Evolutionary conservation across 176 grass and related monocot species (phyloP).

Genomic region (Secale cereale): DNA sequence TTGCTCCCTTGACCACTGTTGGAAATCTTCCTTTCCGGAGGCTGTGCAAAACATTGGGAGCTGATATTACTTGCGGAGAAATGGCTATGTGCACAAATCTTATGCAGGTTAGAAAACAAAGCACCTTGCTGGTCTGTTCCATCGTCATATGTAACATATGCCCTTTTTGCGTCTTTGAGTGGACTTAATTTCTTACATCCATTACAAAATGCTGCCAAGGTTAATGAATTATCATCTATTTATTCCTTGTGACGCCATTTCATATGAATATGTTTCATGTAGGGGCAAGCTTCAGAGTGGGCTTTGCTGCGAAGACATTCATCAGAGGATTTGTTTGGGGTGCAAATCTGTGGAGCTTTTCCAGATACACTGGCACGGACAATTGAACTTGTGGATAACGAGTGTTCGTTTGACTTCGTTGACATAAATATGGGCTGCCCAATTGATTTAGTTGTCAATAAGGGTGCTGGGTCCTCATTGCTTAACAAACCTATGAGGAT

Average conservation of each 20-base stretch:
- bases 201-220: slow-evolving; percentile 12
- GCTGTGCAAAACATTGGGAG: slow-evolving; percentile 85
- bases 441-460: slow-evolving; percentile 89
- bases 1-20: slow-evolving; percentile 87
- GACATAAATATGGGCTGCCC: slow-evolving; percentile 99
- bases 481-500: slow-evolving; percentile 79
- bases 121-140: slow-evolving; percentile 8
- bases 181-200: not conserved
- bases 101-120: slow-evolving; percentile 60
- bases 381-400: slow-evolving; percentile 79
- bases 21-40: slow-evolving; percentile 95
- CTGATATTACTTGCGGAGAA: slow-evolving; percentile 96
- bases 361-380: slow-evolving; percentile 77
- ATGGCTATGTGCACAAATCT: slow-evolving; percentile 99
- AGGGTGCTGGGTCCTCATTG: slow-evolving; percentile 84
- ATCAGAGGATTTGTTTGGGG: slow-evolving; percentile 89
- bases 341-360: slow-evolving; percentile 90
- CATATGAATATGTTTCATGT: slow-evolving; percentile 34
- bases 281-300: slow-evolving; percentile 98
- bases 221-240: not conserved
- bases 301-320: slow-evolving; percentile 81
- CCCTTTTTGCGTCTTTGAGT: not conserved
- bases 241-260: not conserved
- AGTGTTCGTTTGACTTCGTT: slow-evolving; percentile 82
- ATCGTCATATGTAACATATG: not conserved